Evolutionary conservation across 1,284 basidiomycete species (phyloP).

Genomic region (Cryptococcus sp.): DNA sequence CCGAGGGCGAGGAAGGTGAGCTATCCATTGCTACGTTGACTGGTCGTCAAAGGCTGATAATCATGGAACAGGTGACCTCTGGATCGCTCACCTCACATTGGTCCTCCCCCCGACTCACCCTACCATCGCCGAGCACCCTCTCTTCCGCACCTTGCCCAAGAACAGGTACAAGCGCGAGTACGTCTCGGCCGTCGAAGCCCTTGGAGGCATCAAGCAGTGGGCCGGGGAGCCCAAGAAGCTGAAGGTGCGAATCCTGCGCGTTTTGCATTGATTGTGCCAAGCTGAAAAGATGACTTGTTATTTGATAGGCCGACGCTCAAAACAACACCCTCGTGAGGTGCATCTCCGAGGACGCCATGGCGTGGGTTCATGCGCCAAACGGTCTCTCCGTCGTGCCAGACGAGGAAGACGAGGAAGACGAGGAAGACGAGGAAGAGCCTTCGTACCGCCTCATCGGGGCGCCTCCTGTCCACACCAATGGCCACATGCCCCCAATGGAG

Average conservation of each 20-base stretch:
- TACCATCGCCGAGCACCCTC: constrained; percentile 18
- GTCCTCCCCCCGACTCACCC: constrained; percentile 35
- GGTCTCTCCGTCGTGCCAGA: constrained; percentile 2
- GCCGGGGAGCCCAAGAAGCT: constrained; percentile 21
- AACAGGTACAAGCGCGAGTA: constrained; percentile 28
- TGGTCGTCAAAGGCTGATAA: background rate
- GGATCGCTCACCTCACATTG: constrained; percentile 28
- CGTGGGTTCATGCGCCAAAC: constrained; percentile 24
- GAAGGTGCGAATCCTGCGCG: constrained; percentile 24
- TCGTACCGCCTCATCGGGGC: background rate
- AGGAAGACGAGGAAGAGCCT: constrained; percentile 2
- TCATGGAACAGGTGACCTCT: background rate
- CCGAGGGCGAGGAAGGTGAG: constrained; percentile 9
- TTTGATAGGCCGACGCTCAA: constrained; percentile 31
- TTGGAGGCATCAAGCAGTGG: constrained; percentile 32
- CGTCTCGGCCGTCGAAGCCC: constrained; percentile 13
- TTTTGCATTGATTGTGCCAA: background rate
- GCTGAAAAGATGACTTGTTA: background rate
- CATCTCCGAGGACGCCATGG: constrained; percentile 29
- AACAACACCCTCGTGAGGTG: constrained; percentile 26
- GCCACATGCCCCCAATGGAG: background rate
- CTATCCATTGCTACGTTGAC: background rate
- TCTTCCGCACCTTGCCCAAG: constrained; percentile 20
- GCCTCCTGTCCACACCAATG: background rate
- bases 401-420: constrained; percentile 1